Conservation (phyloP, 2,329 filamentous ascomycete genomes). For the Cladophialophora chaetospira region DNA sequence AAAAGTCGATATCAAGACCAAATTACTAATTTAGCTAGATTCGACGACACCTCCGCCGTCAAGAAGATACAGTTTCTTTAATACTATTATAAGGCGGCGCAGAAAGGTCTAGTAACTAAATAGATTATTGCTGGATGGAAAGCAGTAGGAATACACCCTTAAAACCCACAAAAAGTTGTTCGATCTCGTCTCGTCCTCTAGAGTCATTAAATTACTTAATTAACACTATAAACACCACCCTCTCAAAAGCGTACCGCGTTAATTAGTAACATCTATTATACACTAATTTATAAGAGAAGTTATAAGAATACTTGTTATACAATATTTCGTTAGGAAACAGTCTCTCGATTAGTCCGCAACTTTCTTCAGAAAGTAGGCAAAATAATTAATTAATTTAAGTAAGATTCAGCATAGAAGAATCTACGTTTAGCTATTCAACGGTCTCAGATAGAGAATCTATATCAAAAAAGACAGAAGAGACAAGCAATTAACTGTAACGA, state of each 20-base stretch:
- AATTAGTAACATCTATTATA: not conserved
- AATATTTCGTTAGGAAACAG: not conserved
- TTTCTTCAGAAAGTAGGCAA: conserved; percentile 9
- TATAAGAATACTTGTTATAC: not conserved
- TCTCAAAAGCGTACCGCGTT: not conserved
- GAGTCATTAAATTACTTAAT: not conserved
- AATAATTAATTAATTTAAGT: conserved; percentile 1
- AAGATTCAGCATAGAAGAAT: not conserved
- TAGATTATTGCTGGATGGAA: conserved; percentile 9
- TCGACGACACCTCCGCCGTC: not conserved
- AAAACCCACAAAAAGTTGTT: conserved; percentile 1
- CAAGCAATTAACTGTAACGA: conserved; percentile 9
- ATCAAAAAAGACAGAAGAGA: not conserved
- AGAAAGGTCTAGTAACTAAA: not conserved
- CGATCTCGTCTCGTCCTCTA: conserved; percentile 1
- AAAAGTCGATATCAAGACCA: conserved; percentile 42
- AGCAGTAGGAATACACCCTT: not conserved
- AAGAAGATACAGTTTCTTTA: conserved; percentile 12
- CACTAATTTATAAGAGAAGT: not conserved
- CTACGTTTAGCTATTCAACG: not conserved
- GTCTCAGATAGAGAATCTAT: not conserved
- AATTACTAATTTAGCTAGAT: conserved; percentile 14
- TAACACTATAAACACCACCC: not conserved
- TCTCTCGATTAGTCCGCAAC: not conserved
- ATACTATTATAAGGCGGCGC: conserved; percentile 7